Evolutionary conservation across 2,329 filamentous ascomycete genomes (phyloP), one percentile per base, ranked within the genome.

Genomic region (Ceratocystis diversiconidia): DNA sequence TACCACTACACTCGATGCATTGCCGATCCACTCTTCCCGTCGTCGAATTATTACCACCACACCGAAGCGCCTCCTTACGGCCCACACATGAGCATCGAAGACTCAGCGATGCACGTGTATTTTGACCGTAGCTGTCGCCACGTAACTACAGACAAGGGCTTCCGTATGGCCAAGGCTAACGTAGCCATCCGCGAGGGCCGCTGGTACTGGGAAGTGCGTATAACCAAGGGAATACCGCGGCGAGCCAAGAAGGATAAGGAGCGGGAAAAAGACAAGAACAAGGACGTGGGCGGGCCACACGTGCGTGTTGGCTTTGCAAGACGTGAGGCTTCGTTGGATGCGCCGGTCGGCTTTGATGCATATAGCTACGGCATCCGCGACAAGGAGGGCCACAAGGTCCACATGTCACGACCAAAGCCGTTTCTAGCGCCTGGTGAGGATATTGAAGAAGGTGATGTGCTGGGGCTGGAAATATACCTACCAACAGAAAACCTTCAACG

Each of bases 321-420:
- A 68, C 80, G 90, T 61, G 90, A 95, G 73, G 89, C 90, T 10
- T 88, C 88, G 0, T 76, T 94, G 1, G 90, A 95, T 74, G 88
- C 87, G 0, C 90, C 90, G 0, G 89, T 94, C 0, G 90, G 90
- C 0, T 94, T 90, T 70, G 90, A 95, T 72, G 88, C 88, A 52
- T 96, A 97, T 76, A 95, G 92, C 72, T 97, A 97, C 73, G 92
- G 89, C 59, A 84, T 97, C 66, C 88, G 92, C 55, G 94, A 99
- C 72, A 86, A 92, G 28, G 83, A 87, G 41, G 94, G 94, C 22
- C 91, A 97, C 74, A 92, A 92, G 68, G 89, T 96, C 64, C 90
- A 94, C 77, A 90, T 94, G 79, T 96, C 92, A 69, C 85, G 92
- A 61, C 91, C 92, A n/a, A 90, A 90, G 72, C 88, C 92, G 70